A percentile compares a stretch with the other conserved stretches of the same genome.
Conservation (phyloP, 192 early-diverging fungal species). For the Allomyces macrogynus region DNA sequence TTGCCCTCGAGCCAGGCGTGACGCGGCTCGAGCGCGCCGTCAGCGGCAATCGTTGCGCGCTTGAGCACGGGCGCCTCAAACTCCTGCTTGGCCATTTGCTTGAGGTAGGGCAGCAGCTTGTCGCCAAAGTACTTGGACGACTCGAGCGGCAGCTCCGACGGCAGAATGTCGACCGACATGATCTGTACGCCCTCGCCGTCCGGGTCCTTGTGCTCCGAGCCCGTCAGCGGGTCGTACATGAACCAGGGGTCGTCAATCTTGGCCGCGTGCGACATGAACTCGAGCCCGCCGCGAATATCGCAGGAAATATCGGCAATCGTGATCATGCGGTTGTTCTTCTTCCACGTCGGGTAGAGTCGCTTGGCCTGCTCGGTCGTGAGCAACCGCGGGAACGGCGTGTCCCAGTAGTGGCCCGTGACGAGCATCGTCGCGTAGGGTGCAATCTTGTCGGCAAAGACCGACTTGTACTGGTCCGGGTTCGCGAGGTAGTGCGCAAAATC, state of each 20-base stretch:
- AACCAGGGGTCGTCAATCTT: conserved; percentile 81
- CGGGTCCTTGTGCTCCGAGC: conserved; percentile 45
- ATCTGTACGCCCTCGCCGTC: conserved; percentile 77
- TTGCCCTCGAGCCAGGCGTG: conserved; percentile 28
- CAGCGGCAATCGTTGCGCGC: conserved; percentile 54
- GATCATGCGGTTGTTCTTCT: conserved; percentile 51
- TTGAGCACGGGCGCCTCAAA: conserved; percentile 30
- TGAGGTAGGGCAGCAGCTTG: conserved; percentile 57
- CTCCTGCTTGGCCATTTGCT: conserved; percentile 43
- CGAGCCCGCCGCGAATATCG: conserved; percentile 82
- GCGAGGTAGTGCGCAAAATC: conserved; percentile 45
- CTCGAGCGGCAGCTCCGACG: conserved; percentile 86
- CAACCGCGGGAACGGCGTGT: conserved; percentile 60
- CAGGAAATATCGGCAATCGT: conserved; percentile 81
- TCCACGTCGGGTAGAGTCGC: conserved; percentile 38
- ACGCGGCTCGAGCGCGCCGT: conserved; percentile 36
- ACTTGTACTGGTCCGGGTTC: conserved; percentile 57
- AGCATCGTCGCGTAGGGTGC: conserved; percentile 79
- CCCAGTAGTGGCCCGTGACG: conserved; percentile 92
- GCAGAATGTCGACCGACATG: conserved; percentile 92
- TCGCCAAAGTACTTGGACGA: conserved; percentile 83
- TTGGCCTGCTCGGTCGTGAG: conserved; percentile 68
- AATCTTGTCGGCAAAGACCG: conserved; percentile 64
- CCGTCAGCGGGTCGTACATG: conserved; percentile 65
- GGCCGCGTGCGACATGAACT: conserved; percentile 77